Percentiles rank a stretch among this genome's conserved stretches.
Conservation (phyloP, 257 asterid genomes). For the Ehretia macrophylla region DNA sequence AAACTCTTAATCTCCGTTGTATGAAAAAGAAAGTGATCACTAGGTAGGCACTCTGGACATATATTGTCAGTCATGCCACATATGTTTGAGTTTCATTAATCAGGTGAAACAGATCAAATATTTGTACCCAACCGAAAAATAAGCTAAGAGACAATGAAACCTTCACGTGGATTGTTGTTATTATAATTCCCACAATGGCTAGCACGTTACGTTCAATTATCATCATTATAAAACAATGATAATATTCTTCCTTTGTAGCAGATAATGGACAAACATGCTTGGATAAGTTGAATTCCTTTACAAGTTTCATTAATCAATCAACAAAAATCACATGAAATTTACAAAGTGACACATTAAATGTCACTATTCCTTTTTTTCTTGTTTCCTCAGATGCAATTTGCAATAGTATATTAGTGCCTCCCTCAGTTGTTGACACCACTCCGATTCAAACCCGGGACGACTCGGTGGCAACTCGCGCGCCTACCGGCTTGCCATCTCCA, state of each 20-base stretch:
- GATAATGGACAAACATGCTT: background rate
- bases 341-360: background rate
- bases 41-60: too few relatives aligned
- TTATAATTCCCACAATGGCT: too few relatives aligned
- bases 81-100: too few relatives aligned
- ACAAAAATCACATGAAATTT: slow-evolving; percentile 1
- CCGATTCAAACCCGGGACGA: slow-evolving; percentile 51
- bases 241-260: too few relatives aligned
- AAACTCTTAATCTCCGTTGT: too few relatives aligned
- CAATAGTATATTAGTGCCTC: background rate
- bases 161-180: too few relatives aligned
- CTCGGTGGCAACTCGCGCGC: slow-evolving; percentile 52
- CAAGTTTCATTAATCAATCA: background rate
- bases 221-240: background rate
- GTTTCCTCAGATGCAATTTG: slow-evolving; percentile 3
- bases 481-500: slow-evolving; percentile 60
- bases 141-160: too few relatives aligned
- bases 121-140: too few relatives aligned
- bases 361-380: background rate
- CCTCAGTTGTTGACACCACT: slow-evolving; percentile 1
- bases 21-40: too few relatives aligned
- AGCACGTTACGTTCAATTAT: background rate
- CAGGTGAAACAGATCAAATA: too few relatives aligned
- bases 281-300: background rate
- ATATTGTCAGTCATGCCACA: too few relatives aligned